phyloP scores from a whole-genome alignment of 2,329 filamentous ascomycete species.

The Penicillium italicum region DNA sequence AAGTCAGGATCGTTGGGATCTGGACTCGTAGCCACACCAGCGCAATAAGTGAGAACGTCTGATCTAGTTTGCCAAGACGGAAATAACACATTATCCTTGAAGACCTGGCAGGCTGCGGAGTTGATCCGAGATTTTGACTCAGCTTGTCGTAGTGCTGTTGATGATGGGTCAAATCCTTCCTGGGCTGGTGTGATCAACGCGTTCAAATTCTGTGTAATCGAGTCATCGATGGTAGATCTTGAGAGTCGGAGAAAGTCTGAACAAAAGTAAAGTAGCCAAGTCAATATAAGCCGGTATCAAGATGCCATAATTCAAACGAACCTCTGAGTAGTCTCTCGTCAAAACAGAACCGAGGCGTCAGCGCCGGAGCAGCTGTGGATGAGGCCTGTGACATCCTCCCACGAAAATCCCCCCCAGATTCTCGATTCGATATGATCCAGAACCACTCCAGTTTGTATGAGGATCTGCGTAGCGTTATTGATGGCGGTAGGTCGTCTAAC shows the following conservation, averaged over 20 bases:
- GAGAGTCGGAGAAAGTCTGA: constrained; percentile 88
- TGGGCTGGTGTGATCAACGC: constrained; percentile 73
- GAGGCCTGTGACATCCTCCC: constrained; percentile 41
- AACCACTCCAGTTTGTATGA: constrained; percentile 42
- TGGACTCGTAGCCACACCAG: constrained; percentile 77
- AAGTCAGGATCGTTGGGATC: constrained; percentile 83
- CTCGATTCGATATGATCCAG: constrained; percentile 31
- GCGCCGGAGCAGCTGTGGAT: constrained; percentile 46
- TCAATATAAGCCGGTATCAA: constrained; percentile 37
- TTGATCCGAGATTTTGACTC: constrained; percentile 55
- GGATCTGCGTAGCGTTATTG: not conserved
- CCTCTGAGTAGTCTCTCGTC: constrained; percentile 66
- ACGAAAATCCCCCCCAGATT: constrained; percentile 19
- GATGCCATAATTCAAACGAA: constrained; percentile 35
- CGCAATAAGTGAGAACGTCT: constrained; percentile 84
- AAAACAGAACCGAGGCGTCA: constrained; percentile 77
- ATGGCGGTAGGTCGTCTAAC: not conserved
- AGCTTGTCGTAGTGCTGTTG: constrained; percentile 63
- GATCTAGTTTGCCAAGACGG: constrained; percentile 81
- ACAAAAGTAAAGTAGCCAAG: constrained; percentile 54
- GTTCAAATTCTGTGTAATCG: constrained; percentile 89
- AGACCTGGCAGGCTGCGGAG: constrained; percentile 60
- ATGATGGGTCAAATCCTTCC: constrained; percentile 71
- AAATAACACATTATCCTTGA: constrained; percentile 76
- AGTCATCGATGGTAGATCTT: constrained; percentile 81